phyloP scores from a whole-genome alignment of 2,329 filamentous ascomycete species.

The Dendrostoma leiphaemia region DNA sequence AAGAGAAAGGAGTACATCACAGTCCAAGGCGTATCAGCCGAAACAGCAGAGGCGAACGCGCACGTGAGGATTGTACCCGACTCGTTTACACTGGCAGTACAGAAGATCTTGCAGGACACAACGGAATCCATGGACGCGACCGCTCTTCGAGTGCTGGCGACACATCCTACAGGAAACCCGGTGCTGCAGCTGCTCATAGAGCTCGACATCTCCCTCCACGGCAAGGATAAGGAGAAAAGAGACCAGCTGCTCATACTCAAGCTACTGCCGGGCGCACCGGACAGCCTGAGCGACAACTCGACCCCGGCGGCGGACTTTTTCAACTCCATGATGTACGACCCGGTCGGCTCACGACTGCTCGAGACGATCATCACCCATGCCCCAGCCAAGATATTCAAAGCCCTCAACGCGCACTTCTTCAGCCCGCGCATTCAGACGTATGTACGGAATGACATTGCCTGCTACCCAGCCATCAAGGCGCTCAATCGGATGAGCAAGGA shows the following conservation, averaged over 20 bases:
- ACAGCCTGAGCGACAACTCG: conserved; percentile 68
- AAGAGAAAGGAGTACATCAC: conserved; percentile 86
- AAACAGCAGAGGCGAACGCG: conserved; percentile 44
- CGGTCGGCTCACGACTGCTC: conserved; percentile 83
- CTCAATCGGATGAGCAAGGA: conserved; percentile 84
- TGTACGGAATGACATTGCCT: conserved; percentile 85
- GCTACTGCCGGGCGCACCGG: conserved; percentile 72
- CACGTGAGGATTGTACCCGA: conserved; percentile 65
- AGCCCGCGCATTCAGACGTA: conserved; percentile 76
- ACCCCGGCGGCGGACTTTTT: conserved; percentile 76
- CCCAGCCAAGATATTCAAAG: conserved; percentile 88
- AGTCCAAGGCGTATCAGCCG: conserved; percentile 52
- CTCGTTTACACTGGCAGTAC: conserved; percentile 73
- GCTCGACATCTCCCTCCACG: conserved; percentile 75
- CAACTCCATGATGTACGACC: conserved; percentile 83
- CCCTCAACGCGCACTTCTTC: conserved; percentile 77
- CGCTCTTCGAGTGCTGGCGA: conserved; percentile 79
- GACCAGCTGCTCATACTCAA: conserved; percentile 60
- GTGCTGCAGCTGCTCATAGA: conserved; percentile 88
- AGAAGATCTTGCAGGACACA: conserved; percentile 79
- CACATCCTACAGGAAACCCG: conserved; percentile 87
- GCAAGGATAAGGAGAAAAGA: conserved; percentile 63
- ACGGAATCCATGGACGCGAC: conserved; percentile 73
- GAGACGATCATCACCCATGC: conserved; percentile 80
- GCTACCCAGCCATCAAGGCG: conserved; percentile 80